Percentiles rank a stretch among this genome's conserved stretches.
These are phyloP conservation scores for Orbilia ellipsospora DNA, from an alignment of 2,329 filamentous ascomycete genomes.

Conservation along the genomic window DNA sequence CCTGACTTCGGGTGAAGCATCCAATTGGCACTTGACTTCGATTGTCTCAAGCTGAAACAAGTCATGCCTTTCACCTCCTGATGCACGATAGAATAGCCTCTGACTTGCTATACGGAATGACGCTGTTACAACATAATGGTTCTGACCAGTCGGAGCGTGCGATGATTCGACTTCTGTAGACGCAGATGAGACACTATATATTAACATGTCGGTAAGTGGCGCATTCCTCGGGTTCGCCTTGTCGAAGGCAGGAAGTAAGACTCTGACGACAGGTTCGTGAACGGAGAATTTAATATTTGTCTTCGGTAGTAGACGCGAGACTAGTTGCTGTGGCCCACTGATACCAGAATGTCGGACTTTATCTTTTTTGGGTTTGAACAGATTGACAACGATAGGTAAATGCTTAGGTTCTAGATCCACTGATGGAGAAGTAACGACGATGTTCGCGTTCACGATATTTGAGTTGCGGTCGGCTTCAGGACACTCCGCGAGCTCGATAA, in stretches of 20 bases:
- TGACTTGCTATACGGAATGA: slow-evolving; percentile 86
- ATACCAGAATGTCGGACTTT: slow-evolving; percentile 62
- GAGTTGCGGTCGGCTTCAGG: slow-evolving; percentile 84
- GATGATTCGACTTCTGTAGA: slow-evolving; percentile 94
- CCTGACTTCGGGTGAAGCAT: slow-evolving; percentile 83
- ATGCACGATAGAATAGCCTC: slow-evolving; percentile 93
- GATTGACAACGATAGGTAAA: slow-evolving; percentile 82
- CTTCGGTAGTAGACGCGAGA: slow-evolving; percentile 92
- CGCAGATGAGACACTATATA: slow-evolving; percentile 92
- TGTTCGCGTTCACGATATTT: slow-evolving; percentile 95
- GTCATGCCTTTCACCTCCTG: slow-evolving; percentile 82
- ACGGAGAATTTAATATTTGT: slow-evolving; percentile 94
- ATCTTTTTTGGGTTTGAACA: slow-evolving; percentile 69
- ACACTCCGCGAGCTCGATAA: slow-evolving; percentile 79
- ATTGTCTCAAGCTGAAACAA: slow-evolving; percentile 87
- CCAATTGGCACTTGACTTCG: slow-evolving; percentile 86
- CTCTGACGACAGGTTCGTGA: slow-evolving; percentile 92
- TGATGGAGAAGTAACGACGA: slow-evolving; percentile 94
- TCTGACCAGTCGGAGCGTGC: slow-evolving; percentile 84
- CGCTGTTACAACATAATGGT: slow-evolving; percentile 87
- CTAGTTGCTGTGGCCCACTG: slow-evolving; percentile 70
- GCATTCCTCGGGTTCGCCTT: slow-evolving; percentile 67
- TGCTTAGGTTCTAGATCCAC: slow-evolving; percentile 92
- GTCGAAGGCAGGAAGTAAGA: slow-evolving; percentile 83
- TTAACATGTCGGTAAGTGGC: slow-evolving; percentile 92